Evolutionary conservation across 176 grass and related monocot species (phyloP).

Genomic region (Carex pumila): DNA sequence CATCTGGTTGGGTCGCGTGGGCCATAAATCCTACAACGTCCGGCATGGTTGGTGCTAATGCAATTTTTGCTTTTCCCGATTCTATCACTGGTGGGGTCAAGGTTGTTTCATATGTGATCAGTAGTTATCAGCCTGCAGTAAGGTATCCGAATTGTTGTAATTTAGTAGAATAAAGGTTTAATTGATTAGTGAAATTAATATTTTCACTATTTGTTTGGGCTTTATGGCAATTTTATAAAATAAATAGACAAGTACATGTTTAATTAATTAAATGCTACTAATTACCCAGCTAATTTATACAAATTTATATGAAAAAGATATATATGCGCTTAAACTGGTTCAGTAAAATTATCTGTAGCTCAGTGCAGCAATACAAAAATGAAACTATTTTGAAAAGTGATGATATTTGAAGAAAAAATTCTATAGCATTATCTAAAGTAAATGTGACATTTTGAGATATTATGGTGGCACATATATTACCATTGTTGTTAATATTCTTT

Average conservation of each 20-base stretch:
- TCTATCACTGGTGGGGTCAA: background rate
- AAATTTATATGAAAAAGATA: background rate
- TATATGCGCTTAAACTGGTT: background rate
- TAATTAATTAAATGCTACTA: background rate
- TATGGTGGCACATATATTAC: background rate
- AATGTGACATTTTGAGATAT: background rate
- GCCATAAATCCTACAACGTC: constrained; percentile 22
- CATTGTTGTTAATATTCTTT: background rate
- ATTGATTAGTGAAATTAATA: background rate
- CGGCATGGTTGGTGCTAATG: constrained; percentile 25
- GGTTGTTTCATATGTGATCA: constrained; percentile 11
- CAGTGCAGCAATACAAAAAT: background rate
- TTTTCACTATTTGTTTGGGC: background rate
- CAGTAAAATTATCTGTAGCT: background rate
- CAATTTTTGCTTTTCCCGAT: constrained; percentile 26
- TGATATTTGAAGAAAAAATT: background rate
- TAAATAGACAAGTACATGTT: background rate
- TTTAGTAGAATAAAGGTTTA: background rate
- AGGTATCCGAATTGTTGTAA: background rate
- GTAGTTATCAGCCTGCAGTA: background rate
- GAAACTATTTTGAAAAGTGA: background rate
- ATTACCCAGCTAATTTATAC: background rate
- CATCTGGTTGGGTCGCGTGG: constrained; percentile 24
- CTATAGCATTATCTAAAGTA: background rate
- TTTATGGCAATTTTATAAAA: background rate